These are phyloP conservation scores for Suhomyces coccinellae DNA, from an alignment of 1,139 yeast species.

Conservation along the genomic window DNA sequence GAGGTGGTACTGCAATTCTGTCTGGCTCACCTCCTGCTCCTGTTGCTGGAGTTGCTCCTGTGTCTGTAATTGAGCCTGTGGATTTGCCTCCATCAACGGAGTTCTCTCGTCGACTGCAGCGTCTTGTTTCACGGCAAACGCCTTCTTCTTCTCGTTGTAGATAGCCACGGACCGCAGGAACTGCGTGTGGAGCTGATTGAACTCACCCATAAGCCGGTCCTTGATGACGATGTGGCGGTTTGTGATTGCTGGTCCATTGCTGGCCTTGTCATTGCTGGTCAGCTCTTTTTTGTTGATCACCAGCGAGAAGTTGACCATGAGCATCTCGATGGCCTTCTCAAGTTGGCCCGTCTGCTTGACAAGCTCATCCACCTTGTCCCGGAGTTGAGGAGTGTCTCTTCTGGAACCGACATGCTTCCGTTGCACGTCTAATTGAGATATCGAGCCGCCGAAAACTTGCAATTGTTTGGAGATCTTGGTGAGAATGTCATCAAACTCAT, in stretches of 20 bases:
- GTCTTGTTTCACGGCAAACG: conserved; percentile 23
- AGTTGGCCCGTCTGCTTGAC: conserved; percentile 29
- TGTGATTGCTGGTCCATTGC: conserved; percentile 21
- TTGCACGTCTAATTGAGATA: conserved; percentile 50
- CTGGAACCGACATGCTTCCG: conserved; percentile 55
- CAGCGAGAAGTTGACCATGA: conserved; percentile 33
- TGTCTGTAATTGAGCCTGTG: conserved; percentile 21
- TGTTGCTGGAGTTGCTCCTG: conserved; percentile 39
- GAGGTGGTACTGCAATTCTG: conserved; percentile 74
- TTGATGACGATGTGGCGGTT: conserved; percentile 42
- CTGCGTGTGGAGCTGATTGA: conserved; percentile 38
- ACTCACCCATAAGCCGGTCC: conserved; percentile 40
- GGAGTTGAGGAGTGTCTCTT: conserved; percentile 46
- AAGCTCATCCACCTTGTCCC: conserved; percentile 41
- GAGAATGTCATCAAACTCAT: conserved; percentile 37
- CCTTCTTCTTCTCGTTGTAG: conserved; percentile 35
- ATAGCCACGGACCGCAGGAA: conserved; percentile 30
- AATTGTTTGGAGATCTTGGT: conserved; percentile 41
- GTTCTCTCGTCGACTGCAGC: conserved; percentile 25
- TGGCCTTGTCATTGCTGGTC: conserved; percentile 2
- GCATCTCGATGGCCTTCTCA: conserved; percentile 35
- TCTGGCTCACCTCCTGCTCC: conserved; percentile 46
- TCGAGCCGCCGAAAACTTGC: conserved; percentile 50
- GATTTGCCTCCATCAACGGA: conserved; percentile 24
- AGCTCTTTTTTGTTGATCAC: conserved; percentile 35